Evolutionary conservation across 495 filamentous ascomycete genomes (phyloP).

Genomic region (Cudoniella acicularis): DNA sequence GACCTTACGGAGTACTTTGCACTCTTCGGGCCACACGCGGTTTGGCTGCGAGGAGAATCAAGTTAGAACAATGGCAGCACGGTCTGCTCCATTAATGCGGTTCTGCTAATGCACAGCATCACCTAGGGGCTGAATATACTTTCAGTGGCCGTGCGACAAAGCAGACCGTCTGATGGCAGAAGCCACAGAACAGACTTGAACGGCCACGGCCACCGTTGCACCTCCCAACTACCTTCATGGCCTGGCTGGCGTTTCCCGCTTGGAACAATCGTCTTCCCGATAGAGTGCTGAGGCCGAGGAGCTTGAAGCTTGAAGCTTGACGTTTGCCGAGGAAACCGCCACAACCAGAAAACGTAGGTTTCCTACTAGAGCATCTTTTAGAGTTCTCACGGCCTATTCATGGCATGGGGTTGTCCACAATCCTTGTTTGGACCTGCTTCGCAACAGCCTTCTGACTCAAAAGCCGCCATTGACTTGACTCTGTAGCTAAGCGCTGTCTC

Average conservation of each 20-base stretch:
- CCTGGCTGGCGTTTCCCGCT: conserved; percentile 9
- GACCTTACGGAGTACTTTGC: too few relatives aligned
- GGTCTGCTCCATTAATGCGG: conserved; percentile 11
- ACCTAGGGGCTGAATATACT: conserved; percentile 7
- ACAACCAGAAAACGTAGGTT: neutral
- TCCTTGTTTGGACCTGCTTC: neutral
- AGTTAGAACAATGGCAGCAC: conserved; percentile 22
- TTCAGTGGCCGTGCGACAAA: conserved; percentile 1
- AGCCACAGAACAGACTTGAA: too few relatives aligned
- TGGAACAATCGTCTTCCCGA: conserved; percentile 5
- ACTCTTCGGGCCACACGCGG: too few relatives aligned
- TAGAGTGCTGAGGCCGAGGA: neutral
- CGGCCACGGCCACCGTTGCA: too few relatives aligned
- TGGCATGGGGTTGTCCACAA: conserved; percentile 18
- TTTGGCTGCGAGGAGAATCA: too few relatives aligned
- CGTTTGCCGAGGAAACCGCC: neutral
- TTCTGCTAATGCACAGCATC: conserved; percentile 25
- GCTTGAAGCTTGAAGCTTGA: neutral
- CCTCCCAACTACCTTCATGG: too few relatives aligned
- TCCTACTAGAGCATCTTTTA: neutral
- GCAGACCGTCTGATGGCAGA: conserved; percentile 18
- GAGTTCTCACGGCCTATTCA: neutral
- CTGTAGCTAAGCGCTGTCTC: conserved; percentile 4
- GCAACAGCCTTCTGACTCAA: conserved; percentile 10
- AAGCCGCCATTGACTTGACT: neutral